phyloP scores from a whole-genome alignment of 345 rosid species.

The Capsella bursapastoris region DNA sequence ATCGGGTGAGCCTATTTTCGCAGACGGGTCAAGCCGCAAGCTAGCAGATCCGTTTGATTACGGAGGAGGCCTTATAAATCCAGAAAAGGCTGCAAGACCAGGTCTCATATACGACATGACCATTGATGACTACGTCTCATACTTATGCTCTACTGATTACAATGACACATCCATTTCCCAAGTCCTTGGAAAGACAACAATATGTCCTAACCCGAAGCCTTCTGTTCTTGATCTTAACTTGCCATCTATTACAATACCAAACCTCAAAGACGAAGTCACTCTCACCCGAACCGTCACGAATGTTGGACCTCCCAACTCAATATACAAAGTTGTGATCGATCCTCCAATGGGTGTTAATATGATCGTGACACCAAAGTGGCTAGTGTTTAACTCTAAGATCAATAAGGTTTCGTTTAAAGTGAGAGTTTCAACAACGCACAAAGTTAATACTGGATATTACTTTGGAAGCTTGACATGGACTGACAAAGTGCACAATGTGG shows the following conservation, averaged over 20 bases:
- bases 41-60: conserved; percentile 60
- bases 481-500: conserved; percentile 34
- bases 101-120: conserved; percentile 63
- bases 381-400: conserved; percentile 35
- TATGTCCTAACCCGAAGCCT: conserved; percentile 40
- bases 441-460: conserved; percentile 46
- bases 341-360: conserved; percentile 43
- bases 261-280: conserved; percentile 23
- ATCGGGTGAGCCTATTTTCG: conserved; percentile 46
- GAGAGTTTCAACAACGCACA: conserved; percentile 34
- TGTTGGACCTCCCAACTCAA: conserved; percentile 47
- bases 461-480: conserved; percentile 58
- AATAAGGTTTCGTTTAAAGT: conserved; percentile 40
- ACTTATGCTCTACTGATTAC: conserved; percentile 54
- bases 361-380: conserved; percentile 25
- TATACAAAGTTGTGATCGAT: conserved; percentile 39
- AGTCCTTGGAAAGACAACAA: conserved; percentile 37
- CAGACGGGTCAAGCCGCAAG: conserved; percentile 45
- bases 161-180: conserved; percentile 54
- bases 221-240: conserved; percentile 49
- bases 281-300: conserved; percentile 52
- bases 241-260: conserved; percentile 52
- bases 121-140: conserved; percentile 50
- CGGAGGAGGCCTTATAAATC: conserved; percentile 68
- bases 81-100: conserved; percentile 55